Evolutionary conservation across 2,329 filamentous ascomycete species (phyloP).

Genomic region (Eurotiales sp.): DNA sequence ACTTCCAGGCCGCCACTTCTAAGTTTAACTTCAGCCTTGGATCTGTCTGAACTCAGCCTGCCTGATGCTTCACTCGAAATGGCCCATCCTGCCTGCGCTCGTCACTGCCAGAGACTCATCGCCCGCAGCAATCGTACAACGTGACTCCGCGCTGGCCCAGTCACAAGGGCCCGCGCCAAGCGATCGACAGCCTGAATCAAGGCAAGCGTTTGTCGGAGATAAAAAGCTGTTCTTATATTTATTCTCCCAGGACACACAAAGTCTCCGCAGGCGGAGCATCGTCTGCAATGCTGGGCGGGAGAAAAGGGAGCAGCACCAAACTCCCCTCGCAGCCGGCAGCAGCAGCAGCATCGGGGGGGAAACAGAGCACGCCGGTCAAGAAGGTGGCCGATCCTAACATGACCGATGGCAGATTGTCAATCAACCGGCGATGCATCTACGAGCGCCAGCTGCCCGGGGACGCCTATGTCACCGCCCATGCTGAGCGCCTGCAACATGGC

Average conservation of each 20-base stretch:
- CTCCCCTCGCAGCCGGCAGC: no score
- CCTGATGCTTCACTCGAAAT: no score
- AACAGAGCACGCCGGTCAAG: no score
- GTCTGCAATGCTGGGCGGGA: constrained; percentile 1
- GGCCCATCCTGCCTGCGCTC: no score
- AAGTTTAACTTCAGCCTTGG: background rate
- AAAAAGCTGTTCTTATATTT: background rate
- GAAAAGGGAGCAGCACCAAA: background rate
- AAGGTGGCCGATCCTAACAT: constrained; percentile 31
- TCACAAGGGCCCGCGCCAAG: constrained; percentile 11
- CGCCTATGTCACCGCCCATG: constrained; percentile 48
- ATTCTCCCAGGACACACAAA: no score
- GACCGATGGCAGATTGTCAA: constrained; percentile 32
- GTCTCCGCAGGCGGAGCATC: constrained; percentile 10
- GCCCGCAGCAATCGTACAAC: no score
- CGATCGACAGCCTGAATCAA: constrained; percentile 6
- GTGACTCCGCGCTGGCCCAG: constrained; percentile 4
- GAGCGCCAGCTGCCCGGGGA: constrained; percentile 47
- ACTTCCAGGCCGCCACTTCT: background rate
- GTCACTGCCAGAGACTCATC: no score
- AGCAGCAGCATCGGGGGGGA: no score
- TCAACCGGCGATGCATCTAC: constrained; percentile 45
- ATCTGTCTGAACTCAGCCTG: no score
- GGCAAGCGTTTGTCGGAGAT: no score
- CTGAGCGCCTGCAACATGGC: constrained; percentile 49